phyloP scores from a whole-genome alignment of 2,329 filamentous ascomycete species.

The Neonectria ditissima region DNA sequence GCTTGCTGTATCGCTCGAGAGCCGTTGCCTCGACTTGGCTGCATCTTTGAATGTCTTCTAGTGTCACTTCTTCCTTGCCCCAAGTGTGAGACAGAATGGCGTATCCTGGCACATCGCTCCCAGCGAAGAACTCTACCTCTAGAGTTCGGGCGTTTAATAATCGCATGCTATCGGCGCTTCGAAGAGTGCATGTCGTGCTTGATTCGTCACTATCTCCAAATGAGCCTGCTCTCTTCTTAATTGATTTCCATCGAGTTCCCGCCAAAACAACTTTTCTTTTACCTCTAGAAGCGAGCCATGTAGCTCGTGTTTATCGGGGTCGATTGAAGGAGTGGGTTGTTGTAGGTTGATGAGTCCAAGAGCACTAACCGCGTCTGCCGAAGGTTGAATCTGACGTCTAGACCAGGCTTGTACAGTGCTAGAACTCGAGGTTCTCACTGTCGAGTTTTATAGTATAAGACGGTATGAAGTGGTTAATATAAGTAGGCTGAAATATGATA shows the following conservation, averaged over 20 bases:
- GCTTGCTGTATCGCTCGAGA: slow-evolving; percentile 32
- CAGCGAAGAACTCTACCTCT: slow-evolving; percentile 36
- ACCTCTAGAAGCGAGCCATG: background rate
- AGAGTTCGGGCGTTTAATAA: slow-evolving; percentile 42
- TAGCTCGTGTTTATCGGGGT: no score
- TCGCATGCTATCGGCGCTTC: slow-evolving; percentile 32
- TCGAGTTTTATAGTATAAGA: background rate
- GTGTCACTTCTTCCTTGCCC: slow-evolving; percentile 39
- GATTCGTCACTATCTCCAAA: background rate
- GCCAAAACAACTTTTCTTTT: background rate
- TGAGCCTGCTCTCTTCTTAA: background rate
- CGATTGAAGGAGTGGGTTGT: background rate
- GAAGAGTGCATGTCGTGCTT: background rate
- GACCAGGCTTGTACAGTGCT: slow-evolving; percentile 12
- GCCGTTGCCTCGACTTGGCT: background rate
- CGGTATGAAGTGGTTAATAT: background rate
- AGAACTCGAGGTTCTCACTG: background rate
- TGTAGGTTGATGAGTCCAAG: slow-evolving; percentile 1
- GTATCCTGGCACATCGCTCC: slow-evolving; percentile 35
- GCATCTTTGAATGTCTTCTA: slow-evolving; percentile 30
- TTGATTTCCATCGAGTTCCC: background rate
- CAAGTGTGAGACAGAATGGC: slow-evolving; percentile 47
- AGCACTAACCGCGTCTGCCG: background rate
- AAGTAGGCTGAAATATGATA: no score
- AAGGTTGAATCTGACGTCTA: slow-evolving; percentile 1